Base-by-base conservation (phyloP, 768 basidiomycete genomes). In the Omphalotus guepiniiformis region DNA sequence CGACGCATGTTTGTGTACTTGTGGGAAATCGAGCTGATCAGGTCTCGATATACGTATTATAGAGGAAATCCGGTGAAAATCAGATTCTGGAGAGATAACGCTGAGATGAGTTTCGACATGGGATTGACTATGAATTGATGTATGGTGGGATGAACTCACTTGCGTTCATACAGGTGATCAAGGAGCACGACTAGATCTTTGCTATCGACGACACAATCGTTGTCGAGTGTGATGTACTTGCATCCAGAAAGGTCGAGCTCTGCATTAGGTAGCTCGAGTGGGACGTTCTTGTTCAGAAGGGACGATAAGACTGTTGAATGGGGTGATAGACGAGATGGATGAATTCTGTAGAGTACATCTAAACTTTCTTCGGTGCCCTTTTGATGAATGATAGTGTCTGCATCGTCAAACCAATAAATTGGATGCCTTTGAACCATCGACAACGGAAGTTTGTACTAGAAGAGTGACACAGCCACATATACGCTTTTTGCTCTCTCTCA, bases 381-480 rank as follows among this genome's bases (percentile, higher is more conserved):
- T 29, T 38, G 46, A 49, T 65, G 66, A 28, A 87, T 57, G 25
- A 82, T 61, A 11, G 84, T 58, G 16, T 78, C 78, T 49, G 80
- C 85, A 56, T 87, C 84, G 27, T 80, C 70, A 53, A 85, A 79
- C 83, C 83, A 87, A 58, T 77, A 83, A 19, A 63, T 62, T 1
- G 74, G 70, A 58, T 84, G 79, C 35, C 53, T 27, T 30, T 47
- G 38, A 29, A 47, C 30, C 46, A 47, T 35, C n/a, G n/a, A n/a
- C n/a, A n/a, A n/a, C n/a, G n/a, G n/a, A n/a, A n/a, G n/a, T n/a
- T n/a, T n/a, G n/a, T n/a, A n/a, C n/a, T n/a, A n/a, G n/a, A n/a
- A 32, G 30, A 13, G 30, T 32, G n/a, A 32, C 30, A 32, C 30
- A 32, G 30, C n/a, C 9, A 32, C 30, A n/a, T 32, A 9, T 9